These are phyloP conservation scores for Phialophora verrucosa DNA, from an alignment of 2,329 filamentous ascomycete species.

Conservation along the genomic window DNA sequence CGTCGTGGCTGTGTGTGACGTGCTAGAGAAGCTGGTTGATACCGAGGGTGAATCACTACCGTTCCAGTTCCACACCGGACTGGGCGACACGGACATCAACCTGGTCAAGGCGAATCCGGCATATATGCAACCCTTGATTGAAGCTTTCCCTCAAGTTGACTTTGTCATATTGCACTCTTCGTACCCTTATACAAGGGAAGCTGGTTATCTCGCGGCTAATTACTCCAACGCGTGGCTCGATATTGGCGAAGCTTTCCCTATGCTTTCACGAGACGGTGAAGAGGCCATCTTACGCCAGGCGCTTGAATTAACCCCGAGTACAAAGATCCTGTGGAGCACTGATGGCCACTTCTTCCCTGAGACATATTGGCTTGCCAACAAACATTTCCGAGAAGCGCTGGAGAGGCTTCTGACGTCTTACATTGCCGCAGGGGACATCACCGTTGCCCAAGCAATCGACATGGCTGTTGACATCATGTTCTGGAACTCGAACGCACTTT, in stretches of 20 bases:
- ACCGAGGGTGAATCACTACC: constrained; percentile 56
- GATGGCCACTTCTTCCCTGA: constrained; percentile 82
- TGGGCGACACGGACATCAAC: constrained; percentile 79
- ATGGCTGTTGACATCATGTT: constrained; percentile 74
- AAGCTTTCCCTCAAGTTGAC: constrained; percentile 69
- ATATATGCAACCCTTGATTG: constrained; percentile 75
- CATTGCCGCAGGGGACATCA: constrained; percentile 67
- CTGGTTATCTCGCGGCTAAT: constrained; percentile 76
- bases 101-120: constrained; percentile 74
- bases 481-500: constrained; percentile 76
- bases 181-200: constrained; percentile 80
- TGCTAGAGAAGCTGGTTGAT: constrained; percentile 57
- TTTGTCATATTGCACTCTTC: constrained; percentile 80
- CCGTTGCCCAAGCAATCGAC: constrained; percentile 64
- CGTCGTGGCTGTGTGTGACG: constrained; percentile 66
- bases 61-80: constrained; percentile 81
- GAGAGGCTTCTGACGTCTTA: constrained; percentile 71
- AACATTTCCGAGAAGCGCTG: constrained; percentile 73
- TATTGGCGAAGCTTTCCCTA: constrained; percentile 81
- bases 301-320: constrained; percentile 74
- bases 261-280: constrained; percentile 76
- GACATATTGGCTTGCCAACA: constrained; percentile 74
- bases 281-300: constrained; percentile 72
- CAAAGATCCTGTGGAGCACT: constrained; percentile 79
- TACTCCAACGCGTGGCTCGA: constrained; percentile 83